These are phyloP conservation scores for Suillus alpinus DNA, from an alignment of 768 basidiomycete species.

Conservation along the genomic window DNA sequence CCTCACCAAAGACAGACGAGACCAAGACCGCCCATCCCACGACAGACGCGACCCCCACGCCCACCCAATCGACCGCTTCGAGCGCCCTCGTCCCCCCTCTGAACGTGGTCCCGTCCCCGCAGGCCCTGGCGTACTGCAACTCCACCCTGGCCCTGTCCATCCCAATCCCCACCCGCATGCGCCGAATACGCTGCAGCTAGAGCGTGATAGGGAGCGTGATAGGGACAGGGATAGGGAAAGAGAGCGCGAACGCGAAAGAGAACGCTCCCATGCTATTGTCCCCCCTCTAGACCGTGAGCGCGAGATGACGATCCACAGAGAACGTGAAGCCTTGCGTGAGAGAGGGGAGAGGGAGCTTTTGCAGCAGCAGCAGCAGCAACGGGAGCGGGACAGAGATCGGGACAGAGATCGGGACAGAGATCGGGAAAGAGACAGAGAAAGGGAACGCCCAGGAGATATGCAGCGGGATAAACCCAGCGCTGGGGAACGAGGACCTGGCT, in stretches of 20 bases:
- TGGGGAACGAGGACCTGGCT: neutral
- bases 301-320: slow-evolving; percentile 21
- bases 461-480: neutral
- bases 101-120: slow-evolving; percentile 1
- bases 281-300: slow-evolving; percentile 27
- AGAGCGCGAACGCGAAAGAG: slow-evolving; percentile 25
- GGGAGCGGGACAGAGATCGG: neutral
- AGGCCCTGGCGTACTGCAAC: slow-evolving; percentile 13
- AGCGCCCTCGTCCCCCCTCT: neutral
- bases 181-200: slow-evolving; percentile 2
- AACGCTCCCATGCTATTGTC: slow-evolving; percentile 17
- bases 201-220: slow-evolving; percentile 8
- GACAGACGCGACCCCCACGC: neutral
- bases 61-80: neutral
- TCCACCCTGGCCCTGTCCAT: slow-evolving; percentile 15
- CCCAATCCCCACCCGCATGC: slow-evolving; percentile 21
- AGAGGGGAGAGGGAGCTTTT: slow-evolving; percentile 21
- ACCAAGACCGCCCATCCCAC: neutral
- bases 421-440: slow-evolving; percentile 8
- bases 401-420: no score
- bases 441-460: slow-evolving; percentile 4
- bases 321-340: slow-evolving; percentile 15
- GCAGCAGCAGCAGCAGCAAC: neutral
- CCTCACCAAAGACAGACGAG: neutral
- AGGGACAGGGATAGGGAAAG: slow-evolving; percentile 20